A percentile compares a stretch with the other conserved stretches of the same genome.
phyloP scores from a whole-genome alignment of 371 early-diverging fungal species.

The Coemansia sp. region DNA sequence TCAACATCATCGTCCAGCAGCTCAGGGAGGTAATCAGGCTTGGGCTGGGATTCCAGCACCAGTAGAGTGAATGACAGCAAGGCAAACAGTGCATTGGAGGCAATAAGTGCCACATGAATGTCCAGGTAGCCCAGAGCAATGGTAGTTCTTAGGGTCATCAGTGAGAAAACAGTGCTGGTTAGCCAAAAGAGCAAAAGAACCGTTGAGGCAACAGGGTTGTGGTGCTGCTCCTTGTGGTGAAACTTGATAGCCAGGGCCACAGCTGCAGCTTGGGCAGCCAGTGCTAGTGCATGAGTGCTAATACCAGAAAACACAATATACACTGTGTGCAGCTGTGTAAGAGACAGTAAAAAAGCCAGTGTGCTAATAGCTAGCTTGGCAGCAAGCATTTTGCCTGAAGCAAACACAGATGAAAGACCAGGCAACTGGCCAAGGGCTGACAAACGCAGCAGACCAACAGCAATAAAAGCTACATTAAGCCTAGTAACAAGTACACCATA shows the following conservation, averaged over 20 bases:
- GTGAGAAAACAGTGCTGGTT: conserved; percentile 53
- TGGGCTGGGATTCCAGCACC: conserved; percentile 60
- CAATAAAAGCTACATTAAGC: conserved; percentile 31
- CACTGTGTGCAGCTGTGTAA: conserved; percentile 9
- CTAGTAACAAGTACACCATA: conserved; percentile 18
- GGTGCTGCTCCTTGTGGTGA: conserved; percentile 67
- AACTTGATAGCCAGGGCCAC: conserved; percentile 58
- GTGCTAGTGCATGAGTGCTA: conserved; percentile 11
- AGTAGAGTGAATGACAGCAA: conserved; percentile 56
- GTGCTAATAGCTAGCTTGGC: conserved; percentile 3
- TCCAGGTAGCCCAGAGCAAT: conserved; percentile 49
- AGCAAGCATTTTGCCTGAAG: conserved; percentile 26
- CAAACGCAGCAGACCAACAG: conserved; percentile 24
- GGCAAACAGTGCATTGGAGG: conserved; percentile 44
- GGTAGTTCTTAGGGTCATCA: conserved; percentile 64
- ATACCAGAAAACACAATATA: conserved; percentile 14
- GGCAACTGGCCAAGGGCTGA: conserved; percentile 4
- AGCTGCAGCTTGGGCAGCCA: conserved; percentile 19
- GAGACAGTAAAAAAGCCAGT: conserved; percentile 22
- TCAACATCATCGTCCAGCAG: conserved; percentile 60
- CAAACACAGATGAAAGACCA: conserved; percentile 8
- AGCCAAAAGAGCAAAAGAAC: conserved; percentile 78
- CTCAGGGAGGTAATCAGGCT: conserved; percentile 61
- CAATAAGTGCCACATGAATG: conserved; percentile 48
- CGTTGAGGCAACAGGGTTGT: conserved; percentile 64